phyloP scores from a whole-genome alignment of 148 eudicot species.

The Amaranthus palmeri region DNA sequence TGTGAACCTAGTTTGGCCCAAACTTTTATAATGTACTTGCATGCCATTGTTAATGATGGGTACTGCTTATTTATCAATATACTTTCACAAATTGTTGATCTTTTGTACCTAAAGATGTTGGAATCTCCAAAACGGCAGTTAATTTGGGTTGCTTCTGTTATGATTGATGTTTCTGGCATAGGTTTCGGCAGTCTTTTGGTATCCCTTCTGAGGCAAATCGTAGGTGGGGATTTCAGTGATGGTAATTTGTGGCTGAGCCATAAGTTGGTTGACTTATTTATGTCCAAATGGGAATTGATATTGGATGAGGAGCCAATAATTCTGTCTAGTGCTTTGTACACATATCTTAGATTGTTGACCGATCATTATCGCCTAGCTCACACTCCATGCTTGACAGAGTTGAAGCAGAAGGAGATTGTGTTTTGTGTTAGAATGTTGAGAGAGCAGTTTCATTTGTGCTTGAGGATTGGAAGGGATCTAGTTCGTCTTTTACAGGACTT shows the following conservation, averaged over 20 bases:
- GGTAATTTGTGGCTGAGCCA: slow-evolving; percentile 75
- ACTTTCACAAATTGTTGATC: slow-evolving; percentile 51
- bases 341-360: slow-evolving; percentile 63
- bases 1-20: slow-evolving; percentile 47
- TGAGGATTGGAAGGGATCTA: slow-evolving; percentile 83
- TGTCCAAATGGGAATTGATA: slow-evolving; percentile 61
- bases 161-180: slow-evolving; percentile 58
- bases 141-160: slow-evolving; percentile 57
- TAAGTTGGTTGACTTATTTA: slow-evolving; percentile 48
- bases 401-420: slow-evolving; percentile 60
- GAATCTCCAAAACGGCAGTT: slow-evolving; percentile 51
- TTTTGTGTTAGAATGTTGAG: slow-evolving; percentile 67
- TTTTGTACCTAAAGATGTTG: slow-evolving; percentile 52
- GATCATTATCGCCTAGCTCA: slow-evolving; percentile 53
- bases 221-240: slow-evolving; percentile 68
- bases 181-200: slow-evolving; percentile 60
- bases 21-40: slow-evolving; percentile 60
- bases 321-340: slow-evolving; percentile 62
- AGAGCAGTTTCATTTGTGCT: slow-evolving; percentile 67
- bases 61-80: slow-evolving; percentile 46
- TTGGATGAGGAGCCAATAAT: slow-evolving; percentile 59
- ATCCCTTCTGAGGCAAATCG: slow-evolving; percentile 79
- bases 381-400: slow-evolving; percentile 30
- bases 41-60: slow-evolving; percentile 69
- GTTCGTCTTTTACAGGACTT: slow-evolving; percentile 81